A percentile compares a stretch with the other conserved stretches of the same genome.
Evolutionary conservation across 192 early-diverging fungal genomes (phyloP).

Genomic region (Coemansia sp.): DNA sequence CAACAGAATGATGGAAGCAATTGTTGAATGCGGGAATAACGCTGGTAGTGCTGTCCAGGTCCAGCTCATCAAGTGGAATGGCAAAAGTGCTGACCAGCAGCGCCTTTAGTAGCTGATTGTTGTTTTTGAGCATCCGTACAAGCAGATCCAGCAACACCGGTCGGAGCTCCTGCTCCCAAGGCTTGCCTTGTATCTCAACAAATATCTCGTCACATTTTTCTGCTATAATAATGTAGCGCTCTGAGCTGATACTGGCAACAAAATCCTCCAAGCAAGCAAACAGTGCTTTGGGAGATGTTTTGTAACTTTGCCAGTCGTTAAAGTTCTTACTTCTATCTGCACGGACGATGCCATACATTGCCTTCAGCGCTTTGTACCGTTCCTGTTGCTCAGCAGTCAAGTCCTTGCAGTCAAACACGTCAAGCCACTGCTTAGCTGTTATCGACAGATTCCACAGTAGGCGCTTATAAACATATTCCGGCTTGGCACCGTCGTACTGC

Average conservation of each 20-base stretch:
- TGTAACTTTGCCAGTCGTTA: no score
- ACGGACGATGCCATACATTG: no score
- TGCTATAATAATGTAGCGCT: constrained; percentile 4
- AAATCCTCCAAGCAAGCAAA: not conserved
- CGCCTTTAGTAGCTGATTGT: constrained; percentile 1
- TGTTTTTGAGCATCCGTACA: not conserved
- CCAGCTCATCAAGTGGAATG: not conserved
- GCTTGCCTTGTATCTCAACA: not conserved
- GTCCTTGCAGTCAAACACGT: no score
- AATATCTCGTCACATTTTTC: not conserved
- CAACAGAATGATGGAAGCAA: not conserved
- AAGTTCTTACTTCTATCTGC: no score
- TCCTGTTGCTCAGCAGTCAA: no score
- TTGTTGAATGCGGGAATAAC: not conserved
- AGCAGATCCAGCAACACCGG: not conserved
- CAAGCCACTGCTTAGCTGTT: no score
- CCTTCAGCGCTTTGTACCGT: no score
- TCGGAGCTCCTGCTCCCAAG: not conserved
- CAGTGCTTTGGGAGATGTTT: not conserved
- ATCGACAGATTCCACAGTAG: no score
- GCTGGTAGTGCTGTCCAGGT: not conserved
- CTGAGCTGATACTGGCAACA: not conserved
- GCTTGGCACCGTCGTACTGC: no score
- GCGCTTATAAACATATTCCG: no score
- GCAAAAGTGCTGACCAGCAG: not conserved